Percentiles rank a stretch among this genome's conserved stretches.
Evolutionary conservation across 768 basidiomycete species (phyloP).

Genomic region (Suillus subluteus): DNA sequence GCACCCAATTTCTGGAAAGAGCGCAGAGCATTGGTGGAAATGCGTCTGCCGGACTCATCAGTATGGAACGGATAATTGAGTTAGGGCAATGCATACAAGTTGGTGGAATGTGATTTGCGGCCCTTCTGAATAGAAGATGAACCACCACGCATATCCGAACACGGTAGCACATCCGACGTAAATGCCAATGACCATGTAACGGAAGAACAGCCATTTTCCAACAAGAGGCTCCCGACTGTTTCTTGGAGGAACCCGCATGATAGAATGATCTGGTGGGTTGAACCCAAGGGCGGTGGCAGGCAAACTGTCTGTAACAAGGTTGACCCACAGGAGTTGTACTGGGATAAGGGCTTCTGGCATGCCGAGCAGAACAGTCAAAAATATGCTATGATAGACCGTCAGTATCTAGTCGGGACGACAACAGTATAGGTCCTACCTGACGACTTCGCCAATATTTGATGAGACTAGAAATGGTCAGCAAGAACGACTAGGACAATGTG

Average conservation of each 20-base stretch:
- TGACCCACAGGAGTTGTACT: constrained; percentile 98
- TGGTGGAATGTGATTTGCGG: constrained; percentile 95
- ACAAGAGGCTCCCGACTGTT: constrained; percentile 90
- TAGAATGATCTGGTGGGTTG: constrained; percentile 95
- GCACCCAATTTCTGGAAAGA: constrained; percentile 92
- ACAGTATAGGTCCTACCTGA: constrained; percentile 50
- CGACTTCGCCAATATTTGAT: constrained; percentile 97
- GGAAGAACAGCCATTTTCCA: constrained; percentile 92
- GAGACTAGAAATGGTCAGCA: constrained; percentile 57
- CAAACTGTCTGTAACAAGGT: constrained; percentile 94
- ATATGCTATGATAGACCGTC: constrained; percentile 63
- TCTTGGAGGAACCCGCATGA: constrained; percentile 94
- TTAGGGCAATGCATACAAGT: constrained; percentile 61
- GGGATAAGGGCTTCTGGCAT: constrained; percentile 99
- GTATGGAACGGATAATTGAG: constrained; percentile 8
- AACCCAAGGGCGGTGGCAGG: constrained; percentile 98
- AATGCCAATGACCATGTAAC: constrained; percentile 90
- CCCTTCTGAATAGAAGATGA: constrained; percentile 86
- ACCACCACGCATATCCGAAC: constrained; percentile 99
- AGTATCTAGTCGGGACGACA: constrained; percentile 2
- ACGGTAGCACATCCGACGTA: constrained; percentile 97
- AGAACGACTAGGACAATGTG: not conserved
- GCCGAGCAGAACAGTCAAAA: constrained; percentile 94
- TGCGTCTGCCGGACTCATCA: constrained; percentile 65
- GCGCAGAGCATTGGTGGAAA: constrained; percentile 87